Evolutionary conservation across 2,329 filamentous ascomycete genomes (phyloP).

Genomic region (Cercospora beticola): DNA sequence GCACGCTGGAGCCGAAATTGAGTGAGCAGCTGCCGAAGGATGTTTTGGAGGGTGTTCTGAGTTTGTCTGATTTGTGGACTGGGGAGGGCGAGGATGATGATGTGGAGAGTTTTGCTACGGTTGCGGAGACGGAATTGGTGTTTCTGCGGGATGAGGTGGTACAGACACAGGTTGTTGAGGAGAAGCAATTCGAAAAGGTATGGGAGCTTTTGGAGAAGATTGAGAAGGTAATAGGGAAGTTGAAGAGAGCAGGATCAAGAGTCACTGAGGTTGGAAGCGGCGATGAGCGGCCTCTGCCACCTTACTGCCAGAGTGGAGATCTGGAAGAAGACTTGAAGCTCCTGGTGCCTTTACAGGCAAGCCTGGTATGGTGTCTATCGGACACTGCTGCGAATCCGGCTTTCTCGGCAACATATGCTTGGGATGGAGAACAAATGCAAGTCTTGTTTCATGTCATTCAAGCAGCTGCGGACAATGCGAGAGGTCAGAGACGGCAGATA

Average conservation of each 20-base stretch:
- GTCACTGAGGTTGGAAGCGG: background rate
- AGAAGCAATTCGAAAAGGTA: slow-evolving; percentile 17
- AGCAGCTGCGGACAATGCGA: slow-evolving; percentile 1
- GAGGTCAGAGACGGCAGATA: background rate
- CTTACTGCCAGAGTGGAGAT: background rate
- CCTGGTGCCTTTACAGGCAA: slow-evolving; percentile 19
- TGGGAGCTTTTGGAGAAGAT: slow-evolving; percentile 28
- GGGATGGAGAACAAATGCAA: slow-evolving; percentile 1
- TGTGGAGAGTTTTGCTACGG: slow-evolving; percentile 28
- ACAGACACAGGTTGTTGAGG: slow-evolving; percentile 26
- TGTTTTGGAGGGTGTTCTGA: slow-evolving; percentile 17
- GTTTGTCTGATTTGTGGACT: slow-evolving; percentile 16
- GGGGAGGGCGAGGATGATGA: slow-evolving; percentile 12
- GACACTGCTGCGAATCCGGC: slow-evolving; percentile 31
- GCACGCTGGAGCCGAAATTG: slow-evolving; percentile 9
- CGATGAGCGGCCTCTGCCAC: background rate
- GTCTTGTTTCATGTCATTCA: background rate
- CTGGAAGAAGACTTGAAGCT: slow-evolving; percentile 7
- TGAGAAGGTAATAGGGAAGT: slow-evolving; percentile 2
- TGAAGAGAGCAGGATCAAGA: background rate
- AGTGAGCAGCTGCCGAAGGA: slow-evolving; percentile 15
- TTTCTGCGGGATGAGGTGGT: slow-evolving; percentile 30
- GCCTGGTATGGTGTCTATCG: slow-evolving; percentile 34
- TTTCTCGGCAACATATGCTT: slow-evolving; percentile 22
- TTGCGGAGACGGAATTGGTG: slow-evolving; percentile 28